Percentiles rank a stretch among this genome's conserved stretches.
phyloP scores from a whole-genome alignment of 2,329 filamentous ascomycete genomes.

The Diaporthe capsici region DNA sequence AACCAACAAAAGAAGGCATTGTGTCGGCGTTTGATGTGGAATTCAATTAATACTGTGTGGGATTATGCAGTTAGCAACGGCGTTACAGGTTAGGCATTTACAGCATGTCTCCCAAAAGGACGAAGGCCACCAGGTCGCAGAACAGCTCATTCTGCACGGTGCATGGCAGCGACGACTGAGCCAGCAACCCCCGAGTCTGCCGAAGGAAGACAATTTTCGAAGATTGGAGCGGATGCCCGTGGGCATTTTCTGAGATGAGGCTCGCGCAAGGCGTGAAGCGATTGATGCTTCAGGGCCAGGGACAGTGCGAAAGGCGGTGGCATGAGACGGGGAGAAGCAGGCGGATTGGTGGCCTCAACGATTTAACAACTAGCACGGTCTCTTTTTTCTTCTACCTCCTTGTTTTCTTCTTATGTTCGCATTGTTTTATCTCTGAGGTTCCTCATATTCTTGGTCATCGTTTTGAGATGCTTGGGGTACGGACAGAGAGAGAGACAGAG shows the following conservation, averaged over 20 bases:
- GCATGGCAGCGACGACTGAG: neutral
- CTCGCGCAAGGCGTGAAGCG: neutral
- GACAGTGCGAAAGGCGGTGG: neutral
- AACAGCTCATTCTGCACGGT: neutral
- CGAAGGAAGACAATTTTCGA: neutral
- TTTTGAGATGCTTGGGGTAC: neutral
- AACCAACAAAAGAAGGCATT: conserved; percentile 36
- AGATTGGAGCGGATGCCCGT: neutral
- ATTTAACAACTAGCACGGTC: neutral
- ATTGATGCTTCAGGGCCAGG: neutral
- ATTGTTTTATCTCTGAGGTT: neutral
- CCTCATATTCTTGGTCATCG: conserved; percentile 18
- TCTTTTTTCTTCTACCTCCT: neutral
- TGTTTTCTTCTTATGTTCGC: neutral
- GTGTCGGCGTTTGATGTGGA: conserved; percentile 37
- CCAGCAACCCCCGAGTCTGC: neutral
- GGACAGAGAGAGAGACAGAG: neutral
- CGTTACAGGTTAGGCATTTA: conserved; percentile 38
- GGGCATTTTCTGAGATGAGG: neutral
- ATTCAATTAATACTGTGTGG: conserved; percentile 27
- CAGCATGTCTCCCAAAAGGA: conserved; percentile 15
- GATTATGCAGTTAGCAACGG: conserved; percentile 37
- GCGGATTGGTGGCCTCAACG: neutral
- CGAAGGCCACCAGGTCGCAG: conserved; percentile 4
- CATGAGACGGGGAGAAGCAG: neutral